Percentiles rank a stretch among this genome's conserved stretches.
These are phyloP conservation scores for Neonectria coccinea DNA, from an alignment of 2,329 filamentous ascomycete genomes.

Conservation along the genomic window DNA sequence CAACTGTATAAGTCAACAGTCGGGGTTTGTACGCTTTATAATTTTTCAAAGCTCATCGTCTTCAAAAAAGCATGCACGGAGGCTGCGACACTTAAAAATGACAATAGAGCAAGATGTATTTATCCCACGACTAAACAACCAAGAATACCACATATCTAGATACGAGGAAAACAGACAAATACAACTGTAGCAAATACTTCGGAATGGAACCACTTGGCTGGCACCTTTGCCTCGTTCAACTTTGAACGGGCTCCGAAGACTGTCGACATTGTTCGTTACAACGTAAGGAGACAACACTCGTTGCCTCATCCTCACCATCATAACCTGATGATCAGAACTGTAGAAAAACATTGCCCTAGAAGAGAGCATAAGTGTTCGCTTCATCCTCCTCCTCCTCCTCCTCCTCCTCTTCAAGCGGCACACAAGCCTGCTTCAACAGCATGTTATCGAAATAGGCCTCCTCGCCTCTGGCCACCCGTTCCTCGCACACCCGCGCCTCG, in stretches of 20 bases:
- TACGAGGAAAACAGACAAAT: not conserved
- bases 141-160: not conserved
- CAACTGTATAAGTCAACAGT: not conserved
- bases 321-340: not conserved
- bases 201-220: not conserved
- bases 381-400: not conserved
- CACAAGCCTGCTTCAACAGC: constrained; percentile 6
- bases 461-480: constrained; percentile 40
- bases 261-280: not conserved
- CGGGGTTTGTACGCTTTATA: not conserved
- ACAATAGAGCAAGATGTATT: not conserved
- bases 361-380: not conserved
- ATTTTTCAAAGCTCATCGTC: not conserved
- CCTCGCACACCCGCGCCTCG: constrained; percentile 46
- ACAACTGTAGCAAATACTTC: not conserved
- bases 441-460: constrained; percentile 44
- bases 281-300: not conserved
- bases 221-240: not conserved
- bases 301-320: not conserved
- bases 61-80: not conserved
- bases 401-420: not conserved
- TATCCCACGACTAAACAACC: not conserved
- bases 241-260: not conserved
- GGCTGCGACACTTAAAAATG: not conserved
- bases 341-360: not conserved